Conservation (phyloP, 2,329 filamentous ascomycete genomes). For the Fusarium sp. region DNA sequence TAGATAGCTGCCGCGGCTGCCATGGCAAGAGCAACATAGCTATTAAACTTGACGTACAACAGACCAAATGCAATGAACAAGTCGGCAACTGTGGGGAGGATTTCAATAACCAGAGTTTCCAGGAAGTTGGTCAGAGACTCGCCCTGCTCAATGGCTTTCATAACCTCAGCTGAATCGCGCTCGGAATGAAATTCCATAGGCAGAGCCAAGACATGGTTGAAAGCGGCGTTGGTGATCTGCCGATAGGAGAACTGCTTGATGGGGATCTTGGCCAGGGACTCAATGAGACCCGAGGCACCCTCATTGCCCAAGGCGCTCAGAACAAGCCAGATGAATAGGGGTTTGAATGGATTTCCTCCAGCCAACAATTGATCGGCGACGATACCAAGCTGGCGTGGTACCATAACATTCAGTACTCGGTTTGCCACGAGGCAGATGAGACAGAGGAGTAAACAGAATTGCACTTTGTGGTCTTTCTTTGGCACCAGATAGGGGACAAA, state of each 20-base stretch:
- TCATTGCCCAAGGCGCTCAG: slow-evolving; percentile 30
- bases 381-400: slow-evolving; percentile 53
- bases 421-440: slow-evolving; percentile 42
- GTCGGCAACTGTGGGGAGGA: slow-evolving; percentile 75
- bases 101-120: slow-evolving; percentile 71
- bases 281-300: slow-evolving; percentile 29
- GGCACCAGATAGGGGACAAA: slow-evolving; percentile 53
- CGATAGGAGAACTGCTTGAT: slow-evolving; percentile 63
- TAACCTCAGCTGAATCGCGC: slow-evolving; percentile 76
- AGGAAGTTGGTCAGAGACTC: slow-evolving; percentile 72
- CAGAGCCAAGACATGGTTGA: slow-evolving; percentile 78
- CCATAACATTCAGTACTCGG: slow-evolving; percentile 50
- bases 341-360: slow-evolving; percentile 37
- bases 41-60: slow-evolving; percentile 74
- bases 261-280: slow-evolving; percentile 51
- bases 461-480: slow-evolving; percentile 50
- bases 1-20: slow-evolving; percentile 39
- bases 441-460: slow-evolving; percentile 48
- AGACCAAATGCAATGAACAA: slow-evolving; percentile 73
- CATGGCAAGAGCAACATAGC: slow-evolving; percentile 66
- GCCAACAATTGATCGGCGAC: slow-evolving; percentile 50
- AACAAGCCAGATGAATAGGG: slow-evolving; percentile 40
- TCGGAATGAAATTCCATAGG: slow-evolving; percentile 80
- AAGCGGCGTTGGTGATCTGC: slow-evolving; percentile 72
- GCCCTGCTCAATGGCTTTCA: slow-evolving; percentile 76